Conservation (phyloP, 352 stramenopile genomes). For the Aphanomyces cochlioides region DNA sequence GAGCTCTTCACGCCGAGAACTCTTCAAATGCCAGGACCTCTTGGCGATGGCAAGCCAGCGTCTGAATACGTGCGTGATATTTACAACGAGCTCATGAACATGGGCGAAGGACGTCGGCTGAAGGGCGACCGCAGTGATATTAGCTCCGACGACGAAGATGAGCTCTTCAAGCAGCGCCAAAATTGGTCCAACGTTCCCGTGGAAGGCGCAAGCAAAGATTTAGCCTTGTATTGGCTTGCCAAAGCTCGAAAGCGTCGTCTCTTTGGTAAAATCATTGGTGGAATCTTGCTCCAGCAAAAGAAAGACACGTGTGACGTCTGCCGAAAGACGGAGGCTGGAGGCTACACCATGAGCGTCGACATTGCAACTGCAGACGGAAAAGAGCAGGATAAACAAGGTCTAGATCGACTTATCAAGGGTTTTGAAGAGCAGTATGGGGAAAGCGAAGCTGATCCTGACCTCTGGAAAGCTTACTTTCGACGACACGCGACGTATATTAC, state of each 20-base stretch:
- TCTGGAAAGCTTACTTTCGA: constrained; percentile 97
- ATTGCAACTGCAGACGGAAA: constrained; percentile 64
- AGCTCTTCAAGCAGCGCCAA: constrained; percentile 81
- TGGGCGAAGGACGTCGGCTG: constrained; percentile 84
- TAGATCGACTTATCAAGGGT: constrained; percentile 73
- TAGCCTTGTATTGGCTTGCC: constrained; percentile 91
- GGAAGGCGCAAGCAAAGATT: constrained; percentile 73
- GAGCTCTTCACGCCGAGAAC: constrained; percentile 94
- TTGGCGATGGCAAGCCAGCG: constrained; percentile 76
- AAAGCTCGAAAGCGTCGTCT: constrained; percentile 89
- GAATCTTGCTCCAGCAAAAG: constrained; percentile 78
- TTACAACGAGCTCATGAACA: constrained; percentile 94
- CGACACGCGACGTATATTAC: constrained; percentile 92
- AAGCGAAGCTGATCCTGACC: constrained; percentile 81
- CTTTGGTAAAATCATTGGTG: constrained; percentile 87
- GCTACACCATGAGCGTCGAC: constrained; percentile 79
- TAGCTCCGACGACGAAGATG: constrained; percentile 89
- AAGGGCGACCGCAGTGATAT: constrained; percentile 89
- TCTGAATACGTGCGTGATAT: constrained; percentile 95
- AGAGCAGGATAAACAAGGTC: constrained; percentile 61
- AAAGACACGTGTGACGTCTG: constrained; percentile 80
- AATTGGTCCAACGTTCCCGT: constrained; percentile 85
- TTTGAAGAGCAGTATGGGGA: constrained; percentile 81
- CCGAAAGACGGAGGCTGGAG: constrained; percentile 57
- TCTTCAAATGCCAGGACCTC: constrained; percentile 48